These are phyloP conservation scores for Circinella minor DNA, from an alignment of 371 early-diverging fungal species.

Conservation along the genomic window DNA sequence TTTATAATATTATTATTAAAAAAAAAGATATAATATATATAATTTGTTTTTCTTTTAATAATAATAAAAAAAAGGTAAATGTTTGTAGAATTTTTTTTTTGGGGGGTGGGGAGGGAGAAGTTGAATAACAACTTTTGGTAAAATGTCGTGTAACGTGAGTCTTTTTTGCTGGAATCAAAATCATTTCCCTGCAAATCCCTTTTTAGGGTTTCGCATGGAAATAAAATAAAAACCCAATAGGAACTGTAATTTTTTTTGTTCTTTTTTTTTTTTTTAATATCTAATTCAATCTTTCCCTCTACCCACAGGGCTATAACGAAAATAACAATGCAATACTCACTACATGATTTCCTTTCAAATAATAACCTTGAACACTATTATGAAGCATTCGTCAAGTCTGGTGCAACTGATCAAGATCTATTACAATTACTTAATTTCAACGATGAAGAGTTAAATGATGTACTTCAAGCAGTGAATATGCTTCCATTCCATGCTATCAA, in stretches of 20 bases:
- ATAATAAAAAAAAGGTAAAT: no score
- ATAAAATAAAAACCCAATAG: not conserved
- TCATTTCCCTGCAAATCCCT: not conserved
- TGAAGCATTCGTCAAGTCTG: constrained; percentile 49
- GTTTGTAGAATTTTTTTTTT: not conserved
- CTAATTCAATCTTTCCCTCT: not conserved
- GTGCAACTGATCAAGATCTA: constrained; percentile 55
- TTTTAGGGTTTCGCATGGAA: not conserved
- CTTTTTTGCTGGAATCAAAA: constrained; percentile 7
- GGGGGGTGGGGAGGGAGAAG: not conserved
- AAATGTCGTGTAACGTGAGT: not conserved
- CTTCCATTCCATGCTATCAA: constrained; percentile 58
- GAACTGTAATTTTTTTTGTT: no score
- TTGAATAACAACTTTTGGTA: not conserved
- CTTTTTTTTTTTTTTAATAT: no score
- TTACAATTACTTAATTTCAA: constrained; percentile 51
- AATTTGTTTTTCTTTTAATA: no score
- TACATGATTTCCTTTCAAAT: constrained; percentile 38
- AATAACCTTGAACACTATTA: constrained; percentile 51
- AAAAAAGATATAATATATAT: no score
- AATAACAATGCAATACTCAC: not conserved
- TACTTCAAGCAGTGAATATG: constrained; percentile 51
- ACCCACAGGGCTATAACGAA: not conserved
- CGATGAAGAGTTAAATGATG: constrained; percentile 53
- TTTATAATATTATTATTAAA: no score